Evolutionary conservation across 2,329 filamentous ascomycete species (phyloP), one percentile per base, ranked within the genome.

Genomic region (Phialophora tarda): DNA sequence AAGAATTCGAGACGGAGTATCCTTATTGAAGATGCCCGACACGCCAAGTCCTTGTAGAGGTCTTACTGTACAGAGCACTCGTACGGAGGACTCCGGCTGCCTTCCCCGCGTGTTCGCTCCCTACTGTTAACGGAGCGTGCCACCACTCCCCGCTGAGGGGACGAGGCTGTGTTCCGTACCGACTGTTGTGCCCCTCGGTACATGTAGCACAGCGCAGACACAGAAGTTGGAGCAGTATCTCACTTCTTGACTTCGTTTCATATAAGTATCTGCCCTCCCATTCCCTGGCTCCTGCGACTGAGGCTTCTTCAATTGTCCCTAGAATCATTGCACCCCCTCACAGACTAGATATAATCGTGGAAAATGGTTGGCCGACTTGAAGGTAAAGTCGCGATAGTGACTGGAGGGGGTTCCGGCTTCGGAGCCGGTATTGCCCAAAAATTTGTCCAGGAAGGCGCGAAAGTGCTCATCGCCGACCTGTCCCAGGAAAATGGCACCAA

Each of bases 341-440:
- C 38, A 4, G 5, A n/a, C 10, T 28, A 17, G n/a, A 3, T 14
- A 55, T 34, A n/a, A 14, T 34, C n/a, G 21, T 21, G 7, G 11
- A 62, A 58, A 12, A 68, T 63, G 62, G 64, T 69, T 12, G 66
- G 69, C 23, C 67, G 69, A 38, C 76, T 80, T 65, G 71, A 73
- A 32, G 77, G 78, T 47, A 80, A 81, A 73, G 74, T 78, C 14
- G 79, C 79, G 32, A 75, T 82, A 44, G 73, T 82, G 62, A 79
- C 80, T 10, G 53, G 80, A 47, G 80, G 78, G 6, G 79, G 72
- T 32, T 80, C 80, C 72, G 81, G 81, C 67, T 75, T 81, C 61
- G 80, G 80, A 5, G 78, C 78, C 8, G 73, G 76, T 23, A 78
- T 77, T 34, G 80, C 80, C 24, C 71, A 71, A 30, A 74, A 78